These are phyloP conservation scores for Helotiales sp. DNA, from an alignment of 2,329 filamentous ascomycete genomes.

Conservation along the genomic window DNA sequence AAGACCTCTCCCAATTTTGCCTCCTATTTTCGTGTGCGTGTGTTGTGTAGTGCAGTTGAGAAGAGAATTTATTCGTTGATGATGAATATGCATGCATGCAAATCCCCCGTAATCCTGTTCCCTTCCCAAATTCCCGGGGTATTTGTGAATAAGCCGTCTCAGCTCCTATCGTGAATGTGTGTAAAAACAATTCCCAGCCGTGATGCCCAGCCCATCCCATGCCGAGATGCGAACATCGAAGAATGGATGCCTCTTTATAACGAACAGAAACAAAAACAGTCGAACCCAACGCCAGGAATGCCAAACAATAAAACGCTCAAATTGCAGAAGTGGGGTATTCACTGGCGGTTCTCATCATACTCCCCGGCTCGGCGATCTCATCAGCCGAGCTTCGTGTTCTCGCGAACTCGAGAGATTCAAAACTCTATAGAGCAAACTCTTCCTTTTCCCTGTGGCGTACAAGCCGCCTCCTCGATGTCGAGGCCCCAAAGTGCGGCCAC, in stretches of 20 bases:
- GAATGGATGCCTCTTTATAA: conserved; percentile 4
- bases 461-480: conserved; percentile 24
- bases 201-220: neutral
- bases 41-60: neutral
- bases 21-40: neutral
- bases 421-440: conserved; percentile 39
- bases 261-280: neutral
- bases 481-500: conserved; percentile 31
- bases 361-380: conserved; percentile 16
- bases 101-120: neutral
- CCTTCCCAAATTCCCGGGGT: neutral
- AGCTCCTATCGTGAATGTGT: neutral
- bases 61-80: neutral
- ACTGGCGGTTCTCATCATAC: conserved; percentile 9
- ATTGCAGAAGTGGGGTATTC: conserved; percentile 22
- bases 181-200: neutral
- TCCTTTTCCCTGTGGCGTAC: conserved; percentile 34
- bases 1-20: neutral
- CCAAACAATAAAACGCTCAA: conserved; percentile 27
- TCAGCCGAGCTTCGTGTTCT: conserved; percentile 21
- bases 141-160: neutral
- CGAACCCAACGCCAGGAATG: conserved; percentile 21
- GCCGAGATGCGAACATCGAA: neutral
- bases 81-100: neutral
- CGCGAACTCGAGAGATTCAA: conserved; percentile 34